phyloP scores from a whole-genome alignment of 176 grass and related monocot genomes.

The Phoenix roebelenii region DNA sequence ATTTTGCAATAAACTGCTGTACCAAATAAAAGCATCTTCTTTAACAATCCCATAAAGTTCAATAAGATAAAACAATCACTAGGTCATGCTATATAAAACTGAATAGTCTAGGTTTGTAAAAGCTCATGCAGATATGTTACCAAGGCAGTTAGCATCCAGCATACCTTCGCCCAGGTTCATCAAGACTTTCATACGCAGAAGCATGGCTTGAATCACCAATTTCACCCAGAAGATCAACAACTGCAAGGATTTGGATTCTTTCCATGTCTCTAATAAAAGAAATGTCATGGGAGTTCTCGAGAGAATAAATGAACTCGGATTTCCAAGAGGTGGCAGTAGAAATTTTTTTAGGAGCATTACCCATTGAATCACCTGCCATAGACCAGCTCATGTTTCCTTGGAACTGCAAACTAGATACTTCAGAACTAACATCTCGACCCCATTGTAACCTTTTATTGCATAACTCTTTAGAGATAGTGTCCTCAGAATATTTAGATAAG shows the following conservation, averaged over 20 bases:
- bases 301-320: slow-evolving; percentile 37
- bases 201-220: slow-evolving; percentile 55
- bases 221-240: slow-evolving; percentile 78
- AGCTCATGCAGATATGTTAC: too few relatives aligned
- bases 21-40: too few relatives aligned
- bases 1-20: too few relatives aligned
- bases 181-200: slow-evolving; percentile 80
- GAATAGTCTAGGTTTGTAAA: too few relatives aligned
- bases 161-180: slow-evolving; percentile 83
- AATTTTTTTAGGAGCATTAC: slow-evolving; percentile 12
- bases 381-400: slow-evolving; percentile 36
- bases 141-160: neutral
- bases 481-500: slow-evolving; percentile 50
- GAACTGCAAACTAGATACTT: slow-evolving; percentile 35
- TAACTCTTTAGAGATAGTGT: slow-evolving; percentile 26
- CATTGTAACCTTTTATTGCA: slow-evolving; percentile 56
- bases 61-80: too few relatives aligned
- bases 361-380: slow-evolving; percentile 24
- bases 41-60: too few relatives aligned
- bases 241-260: slow-evolving; percentile 63
- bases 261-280: slow-evolving; percentile 35
- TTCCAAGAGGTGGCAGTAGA: slow-evolving; percentile 30
- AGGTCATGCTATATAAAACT: too few relatives aligned
- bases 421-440: slow-evolving; percentile 49
- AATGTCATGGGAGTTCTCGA: slow-evolving; percentile 40